Evolutionary conservation across 768 basidiomycete species (phyloP).

Genomic region (Suillus subalutaceus): DNA sequence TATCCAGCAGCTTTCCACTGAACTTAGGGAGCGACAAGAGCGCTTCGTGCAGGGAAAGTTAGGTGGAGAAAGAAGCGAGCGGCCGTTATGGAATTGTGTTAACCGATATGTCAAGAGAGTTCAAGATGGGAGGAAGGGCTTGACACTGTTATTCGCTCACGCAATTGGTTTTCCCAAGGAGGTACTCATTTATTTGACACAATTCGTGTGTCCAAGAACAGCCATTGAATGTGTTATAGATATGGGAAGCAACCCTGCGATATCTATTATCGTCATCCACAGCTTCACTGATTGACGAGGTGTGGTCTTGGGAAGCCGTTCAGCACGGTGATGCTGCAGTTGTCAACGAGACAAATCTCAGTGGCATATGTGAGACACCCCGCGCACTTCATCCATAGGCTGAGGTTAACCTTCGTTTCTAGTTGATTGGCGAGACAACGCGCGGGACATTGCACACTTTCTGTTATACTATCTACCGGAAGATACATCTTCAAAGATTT

Average conservation of each 20-base stretch:
- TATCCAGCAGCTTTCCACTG: conserved; percentile 17
- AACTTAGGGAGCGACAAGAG: conserved; percentile 22
- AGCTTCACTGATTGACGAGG: conserved; percentile 56
- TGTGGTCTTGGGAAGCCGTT: conserved; percentile 84
- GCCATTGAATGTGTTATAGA: conserved; percentile 44
- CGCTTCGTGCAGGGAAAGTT: conserved; percentile 22
- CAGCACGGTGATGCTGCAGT: conserved; percentile 87
- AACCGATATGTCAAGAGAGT: conserved; percentile 63
- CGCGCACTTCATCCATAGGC: background rate
- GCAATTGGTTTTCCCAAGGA: conserved; percentile 91
- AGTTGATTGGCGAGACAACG: conserved; percentile 82
- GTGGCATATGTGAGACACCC: conserved; percentile 56
- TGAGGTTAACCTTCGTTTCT: background rate
- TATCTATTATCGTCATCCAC: conserved; percentile 49
- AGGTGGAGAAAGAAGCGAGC: conserved; percentile 21
- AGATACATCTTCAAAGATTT: conserved; percentile 26
- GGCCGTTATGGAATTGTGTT: conserved; percentile 65
- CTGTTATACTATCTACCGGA: conserved; percentile 67
- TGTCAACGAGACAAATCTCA: conserved; percentile 60
- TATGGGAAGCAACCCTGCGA: conserved; percentile 73
- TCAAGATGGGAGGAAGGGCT: conserved; percentile 32
- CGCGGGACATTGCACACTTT: conserved; percentile 80
- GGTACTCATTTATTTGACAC: conserved; percentile 38
- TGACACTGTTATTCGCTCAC: conserved; percentile 79
- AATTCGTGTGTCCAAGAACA: background rate